These are phyloP conservation scores for Podospora pseudocomata DNA, from an alignment of 495 filamentous ascomycete species.

Conservation along the genomic window DNA sequence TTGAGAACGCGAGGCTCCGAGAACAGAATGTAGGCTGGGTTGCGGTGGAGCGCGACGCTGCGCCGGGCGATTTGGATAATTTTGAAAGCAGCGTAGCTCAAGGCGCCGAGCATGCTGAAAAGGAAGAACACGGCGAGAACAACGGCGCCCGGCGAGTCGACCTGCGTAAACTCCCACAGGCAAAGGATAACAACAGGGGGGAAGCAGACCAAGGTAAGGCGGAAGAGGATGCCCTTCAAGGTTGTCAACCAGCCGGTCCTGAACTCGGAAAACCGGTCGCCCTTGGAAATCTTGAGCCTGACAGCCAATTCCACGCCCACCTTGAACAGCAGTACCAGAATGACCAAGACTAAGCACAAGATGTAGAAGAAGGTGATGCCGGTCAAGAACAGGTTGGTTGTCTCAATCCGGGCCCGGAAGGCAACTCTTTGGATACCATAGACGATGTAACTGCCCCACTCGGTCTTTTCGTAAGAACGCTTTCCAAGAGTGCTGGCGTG, in stretches of 20 bases:
- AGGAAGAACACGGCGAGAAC: slow-evolving; percentile 88
- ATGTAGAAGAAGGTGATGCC: slow-evolving; percentile 86
- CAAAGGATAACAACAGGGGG: slow-evolving; percentile 89
- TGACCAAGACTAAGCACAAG: slow-evolving; percentile 75
- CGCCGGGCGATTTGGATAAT: slow-evolving; percentile 85
- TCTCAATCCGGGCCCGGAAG: slow-evolving; percentile 79
- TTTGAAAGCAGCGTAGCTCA: slow-evolving; percentile 87
- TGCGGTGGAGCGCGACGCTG: slow-evolving; percentile 88
- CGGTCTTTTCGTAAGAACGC: slow-evolving; percentile 46
- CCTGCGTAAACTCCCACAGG: slow-evolving; percentile 87
- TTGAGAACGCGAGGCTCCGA: slow-evolving; percentile 89
- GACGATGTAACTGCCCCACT: slow-evolving; percentile 60
- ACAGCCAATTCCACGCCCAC: slow-evolving; percentile 66
- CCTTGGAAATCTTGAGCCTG: slow-evolving; percentile 71
- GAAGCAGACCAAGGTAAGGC: slow-evolving; percentile 86
- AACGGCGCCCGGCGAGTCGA: slow-evolving; percentile 83
- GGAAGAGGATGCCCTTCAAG: slow-evolving; percentile 72
- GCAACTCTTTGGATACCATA: slow-evolving; percentile 87
- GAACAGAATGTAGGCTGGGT: slow-evolving; percentile 95
- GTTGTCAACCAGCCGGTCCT: slow-evolving; percentile 70
- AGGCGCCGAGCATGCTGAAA: slow-evolving; percentile 69
- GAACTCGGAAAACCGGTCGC: slow-evolving; percentile 90
- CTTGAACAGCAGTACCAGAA: slow-evolving; percentile 78
- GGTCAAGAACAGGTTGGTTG: slow-evolving; percentile 91
- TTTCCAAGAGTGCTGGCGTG: slow-evolving; percentile 40